Evolutionary conservation across 2,329 filamentous ascomycete species (phyloP).

Genomic region (Diaporthe capsici): DNA sequence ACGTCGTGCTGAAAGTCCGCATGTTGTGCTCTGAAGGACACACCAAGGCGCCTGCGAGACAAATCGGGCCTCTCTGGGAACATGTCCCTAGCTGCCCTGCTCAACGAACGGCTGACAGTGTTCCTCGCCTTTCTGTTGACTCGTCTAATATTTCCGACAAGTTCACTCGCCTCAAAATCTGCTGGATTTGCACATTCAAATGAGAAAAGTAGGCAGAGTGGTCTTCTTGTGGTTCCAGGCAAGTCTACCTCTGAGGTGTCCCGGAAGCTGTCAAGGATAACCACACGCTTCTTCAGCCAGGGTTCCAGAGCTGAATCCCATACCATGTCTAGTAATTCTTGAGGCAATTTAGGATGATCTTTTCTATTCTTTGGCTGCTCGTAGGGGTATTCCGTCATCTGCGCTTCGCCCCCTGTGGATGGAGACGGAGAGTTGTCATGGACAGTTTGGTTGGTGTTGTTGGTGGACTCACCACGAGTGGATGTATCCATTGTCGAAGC

Average conservation of each 20-base stretch:
- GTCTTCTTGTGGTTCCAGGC: too few relatives aligned
- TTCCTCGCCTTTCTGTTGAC: not conserved
- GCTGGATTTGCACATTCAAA: not conserved
- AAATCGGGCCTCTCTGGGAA: not conserved
- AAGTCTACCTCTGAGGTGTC: rapidly evolving
- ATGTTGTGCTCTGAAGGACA: not conserved
- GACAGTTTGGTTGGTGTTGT: not conserved
- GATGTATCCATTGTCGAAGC: not conserved
- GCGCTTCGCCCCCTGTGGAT: not conserved
- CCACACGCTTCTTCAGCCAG: not conserved
- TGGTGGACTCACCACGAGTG: not conserved
- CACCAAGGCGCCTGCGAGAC: not conserved
- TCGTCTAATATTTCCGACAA: not conserved
- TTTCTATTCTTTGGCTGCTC: not conserved
- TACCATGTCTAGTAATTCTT: not conserved
- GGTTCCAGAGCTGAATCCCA: not conserved
- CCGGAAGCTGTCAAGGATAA: not conserved
- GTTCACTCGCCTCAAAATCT: not conserved
- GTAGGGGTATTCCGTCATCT: not conserved
- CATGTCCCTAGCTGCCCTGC: not conserved
- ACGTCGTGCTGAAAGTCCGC: not conserved
- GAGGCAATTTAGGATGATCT: not conserved
- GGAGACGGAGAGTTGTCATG: not conserved
- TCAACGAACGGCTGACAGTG: not conserved
- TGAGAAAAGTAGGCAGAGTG: not conserved